Base-by-base conservation (phyloP, 2,329 filamentous ascomycete genomes). In the Colletotrichum tropicicola region DNA sequence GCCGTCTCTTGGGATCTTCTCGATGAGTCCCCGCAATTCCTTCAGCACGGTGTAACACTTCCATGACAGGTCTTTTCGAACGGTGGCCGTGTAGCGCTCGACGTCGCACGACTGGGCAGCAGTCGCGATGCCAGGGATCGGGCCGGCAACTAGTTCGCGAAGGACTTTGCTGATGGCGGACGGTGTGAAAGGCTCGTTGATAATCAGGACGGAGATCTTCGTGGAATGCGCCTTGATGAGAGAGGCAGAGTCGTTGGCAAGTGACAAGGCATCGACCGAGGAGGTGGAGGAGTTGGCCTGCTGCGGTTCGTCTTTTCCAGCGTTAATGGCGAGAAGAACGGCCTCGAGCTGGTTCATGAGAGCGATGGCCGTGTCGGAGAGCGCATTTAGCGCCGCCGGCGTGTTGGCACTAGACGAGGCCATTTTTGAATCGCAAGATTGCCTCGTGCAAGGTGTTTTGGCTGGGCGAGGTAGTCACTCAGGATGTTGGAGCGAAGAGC, bases 131-230 rank as follows among this genome's bases (percentile, higher is more conserved):
- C 88, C 92, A 0, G 92, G 91, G 0, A 97, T 83, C n/a, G 92
- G 88, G 0, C 89, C 89, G 12, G 87, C 84, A 21, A 90, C 85
- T n/a, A 97, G 83, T 62, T 94, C 89, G 32, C 87, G 84, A 5
- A 98, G 80, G 13, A 97, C 88, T 23, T 85, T 89, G 9, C 79
- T 80, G 32, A 97, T 84, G 5, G 93, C 94, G 1, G 90, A 89
- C 0, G 92, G 89, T 0, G 94, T 96, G 70, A 97, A 97, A 1
- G 95, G 94, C 17, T 92, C 87, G 72, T 92, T 97, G 72, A 97
- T 91, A 2, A 96, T 87, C 12, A 98, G 86, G 1, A 98, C 89
- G 0, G 92, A 95, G 25, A 98, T 84, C 68, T 97, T 97, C 6
- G 94, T 97, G 2, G 90, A 87, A 74, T 98, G 93, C 0, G 94